Percentiles rank a stretch among this genome's conserved stretches.
Conservation (phyloP, 2,329 filamentous ascomycete genomes). For the Sporothrix globosa region DNA sequence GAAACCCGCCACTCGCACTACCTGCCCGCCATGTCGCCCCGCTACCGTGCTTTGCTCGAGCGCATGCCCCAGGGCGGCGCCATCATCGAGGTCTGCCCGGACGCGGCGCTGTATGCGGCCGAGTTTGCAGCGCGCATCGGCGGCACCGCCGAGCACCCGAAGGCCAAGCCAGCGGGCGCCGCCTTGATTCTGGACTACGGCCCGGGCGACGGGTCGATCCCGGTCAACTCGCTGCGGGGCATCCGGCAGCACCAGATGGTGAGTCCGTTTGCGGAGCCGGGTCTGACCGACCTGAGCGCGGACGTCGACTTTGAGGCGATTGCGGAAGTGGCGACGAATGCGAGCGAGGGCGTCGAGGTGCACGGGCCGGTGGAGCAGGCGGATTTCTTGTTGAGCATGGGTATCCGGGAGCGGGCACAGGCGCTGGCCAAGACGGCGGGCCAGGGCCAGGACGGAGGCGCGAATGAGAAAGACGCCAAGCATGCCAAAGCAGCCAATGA, state of each 20-base stretch:
- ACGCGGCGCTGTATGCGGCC: constrained; percentile 75
- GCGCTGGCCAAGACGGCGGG: constrained; percentile 59
- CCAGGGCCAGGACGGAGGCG: constrained; percentile 39
- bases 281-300: constrained; percentile 83
- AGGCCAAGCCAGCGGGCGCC: constrained; percentile 71
- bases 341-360: constrained; percentile 81
- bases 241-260: constrained; percentile 77
- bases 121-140: constrained; percentile 87
- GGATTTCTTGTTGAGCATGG: constrained; percentile 77
- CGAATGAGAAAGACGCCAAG: constrained; percentile 43
- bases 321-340: constrained; percentile 76
- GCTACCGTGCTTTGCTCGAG: constrained; percentile 75
- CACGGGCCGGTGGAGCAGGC: constrained; percentile 90
- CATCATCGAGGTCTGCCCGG: constrained; percentile 87
- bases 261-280: constrained; percentile 77
- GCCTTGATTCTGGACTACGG: constrained; percentile 97
- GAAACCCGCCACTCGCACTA: constrained; percentile 82
- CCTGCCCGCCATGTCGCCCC: constrained; percentile 77
- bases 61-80: constrained; percentile 65
- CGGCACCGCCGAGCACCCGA: constrained; percentile 60
- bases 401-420: constrained; percentile 76
- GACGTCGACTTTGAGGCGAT: constrained; percentile 92
- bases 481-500: constrained; percentile 45
- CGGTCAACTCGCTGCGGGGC: constrained; percentile 85
- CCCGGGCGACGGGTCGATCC: constrained; percentile 69